Percentiles rank a stretch among this genome's conserved stretches.
Conservation (phyloP, 768 basidiomycete species). For the Tricholoma matsutake region DNA sequence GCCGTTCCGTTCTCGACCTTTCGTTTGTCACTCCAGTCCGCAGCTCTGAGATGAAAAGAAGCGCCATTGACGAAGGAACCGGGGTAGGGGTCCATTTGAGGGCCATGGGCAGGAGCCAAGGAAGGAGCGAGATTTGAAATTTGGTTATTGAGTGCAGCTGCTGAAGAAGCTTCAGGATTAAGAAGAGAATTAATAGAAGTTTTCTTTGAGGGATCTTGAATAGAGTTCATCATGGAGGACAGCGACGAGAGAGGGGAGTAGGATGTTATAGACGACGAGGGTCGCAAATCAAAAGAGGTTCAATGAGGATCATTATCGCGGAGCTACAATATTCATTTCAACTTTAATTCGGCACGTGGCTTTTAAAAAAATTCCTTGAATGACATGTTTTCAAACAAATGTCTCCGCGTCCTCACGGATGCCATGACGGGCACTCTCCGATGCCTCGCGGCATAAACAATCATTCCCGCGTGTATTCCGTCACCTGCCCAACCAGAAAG, state of each 20-base stretch:
- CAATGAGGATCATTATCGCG: conserved; percentile 2
- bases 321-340: not conserved
- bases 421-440: not conserved
- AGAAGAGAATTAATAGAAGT: conserved; percentile 40
- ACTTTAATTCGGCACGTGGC: conserved; percentile 1
- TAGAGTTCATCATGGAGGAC: conserved; percentile 23
- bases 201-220: conserved; percentile 39
- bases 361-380: not conserved
- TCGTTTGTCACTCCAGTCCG: conserved; percentile 45
- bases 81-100: conserved; percentile 19
- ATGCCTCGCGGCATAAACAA: not conserved
- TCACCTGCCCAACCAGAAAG: not conserved
- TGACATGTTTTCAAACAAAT: not conserved
- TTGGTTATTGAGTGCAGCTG: conserved; percentile 15
- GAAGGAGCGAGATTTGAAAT: conserved; percentile 18
- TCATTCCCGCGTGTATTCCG: not conserved
- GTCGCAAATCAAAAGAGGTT: not conserved
- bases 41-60: conserved; percentile 57
- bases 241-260: not conserved
- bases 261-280: not conserved
- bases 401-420: not conserved
- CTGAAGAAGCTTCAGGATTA: conserved; percentile 37
- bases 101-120: conserved; percentile 20
- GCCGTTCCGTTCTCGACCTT: conserved; percentile 13
- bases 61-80: conserved; percentile 23